These are phyloP conservation scores for Quercus phellos DNA, from an alignment of 331 rosid genomes.

Conservation along the genomic window DNA sequence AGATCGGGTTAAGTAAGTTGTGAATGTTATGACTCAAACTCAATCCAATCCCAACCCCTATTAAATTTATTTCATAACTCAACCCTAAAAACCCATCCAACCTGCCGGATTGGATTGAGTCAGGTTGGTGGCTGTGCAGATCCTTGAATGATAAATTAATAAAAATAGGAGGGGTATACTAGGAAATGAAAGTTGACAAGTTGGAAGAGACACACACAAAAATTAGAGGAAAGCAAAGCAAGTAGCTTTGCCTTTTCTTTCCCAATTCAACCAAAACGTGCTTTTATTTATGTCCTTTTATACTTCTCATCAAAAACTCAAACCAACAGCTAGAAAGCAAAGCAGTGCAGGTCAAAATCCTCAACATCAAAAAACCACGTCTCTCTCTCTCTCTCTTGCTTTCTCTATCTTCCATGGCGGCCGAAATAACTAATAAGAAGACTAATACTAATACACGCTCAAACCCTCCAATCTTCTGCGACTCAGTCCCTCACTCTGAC, in stretches of 20 bases:
- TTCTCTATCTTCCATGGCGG: conserved; percentile 27
- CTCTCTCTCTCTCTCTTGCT: background rate
- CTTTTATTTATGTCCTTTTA: conserved; percentile 34
- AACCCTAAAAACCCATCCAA: no score
- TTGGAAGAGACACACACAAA: no score
- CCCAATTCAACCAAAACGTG: conserved; percentile 72
- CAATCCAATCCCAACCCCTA: no score
- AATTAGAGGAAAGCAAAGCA: no score
- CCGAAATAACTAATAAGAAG: conserved; percentile 16
- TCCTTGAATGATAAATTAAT: background rate
- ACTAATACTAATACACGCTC: conserved; percentile 8
- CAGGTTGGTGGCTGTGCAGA: no score
- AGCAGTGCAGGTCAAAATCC: conserved; percentile 58
- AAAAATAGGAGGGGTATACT: conserved; percentile 9
- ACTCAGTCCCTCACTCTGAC: conserved; percentile 23
- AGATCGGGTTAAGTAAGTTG: no score
- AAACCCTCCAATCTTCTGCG: conserved; percentile 11
- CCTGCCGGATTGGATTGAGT: no score
- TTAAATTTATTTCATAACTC: no score
- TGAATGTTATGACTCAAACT: no score
- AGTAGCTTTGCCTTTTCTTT: conserved; percentile 18
- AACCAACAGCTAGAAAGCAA: background rate
- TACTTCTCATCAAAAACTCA: conserved; percentile 14
- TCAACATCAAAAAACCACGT: conserved; percentile 24
- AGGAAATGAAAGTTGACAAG: conserved; percentile 26